phyloP scores from a whole-genome alignment of 495 filamentous ascomycete species.

The Lasiosphaeriaceae sp. region DNA sequence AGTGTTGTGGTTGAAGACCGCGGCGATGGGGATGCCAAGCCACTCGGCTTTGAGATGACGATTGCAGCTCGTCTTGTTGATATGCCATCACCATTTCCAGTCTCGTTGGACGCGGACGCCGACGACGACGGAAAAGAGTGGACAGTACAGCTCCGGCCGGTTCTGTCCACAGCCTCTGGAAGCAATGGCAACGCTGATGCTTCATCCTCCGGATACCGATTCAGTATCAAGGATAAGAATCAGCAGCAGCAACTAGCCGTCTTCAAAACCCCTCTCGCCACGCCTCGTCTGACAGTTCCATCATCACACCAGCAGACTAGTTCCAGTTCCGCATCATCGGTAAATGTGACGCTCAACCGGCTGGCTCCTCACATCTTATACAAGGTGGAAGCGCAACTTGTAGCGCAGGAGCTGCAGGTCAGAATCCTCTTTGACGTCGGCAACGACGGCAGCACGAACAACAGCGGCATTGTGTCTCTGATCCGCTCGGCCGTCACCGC shows the following conservation, averaged over 20 bases:
- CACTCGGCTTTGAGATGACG: no score
- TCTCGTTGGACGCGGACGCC: no score
- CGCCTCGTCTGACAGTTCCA: no score
- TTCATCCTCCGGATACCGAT: conserved; percentile 22
- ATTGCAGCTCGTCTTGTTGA: no score
- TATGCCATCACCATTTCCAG: no score
- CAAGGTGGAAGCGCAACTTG: conserved; percentile 49
- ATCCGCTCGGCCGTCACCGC: conserved; percentile 63
- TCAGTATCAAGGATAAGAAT: conserved; percentile 46
- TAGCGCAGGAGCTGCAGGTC: conserved; percentile 53
- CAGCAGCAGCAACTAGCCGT: conserved; percentile 55
- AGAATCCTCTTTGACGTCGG: conserved; percentile 49
- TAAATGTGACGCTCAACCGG: background rate
- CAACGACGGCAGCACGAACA: conserved; percentile 28
- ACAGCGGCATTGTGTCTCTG: conserved; percentile 23
- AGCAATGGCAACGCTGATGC: no score
- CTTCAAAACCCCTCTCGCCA: conserved; percentile 47
- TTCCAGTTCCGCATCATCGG: background rate
- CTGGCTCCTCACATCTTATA: conserved; percentile 58
- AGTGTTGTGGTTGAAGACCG: conserved; percentile 2
- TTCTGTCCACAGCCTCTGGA: no score
- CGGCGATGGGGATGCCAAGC: background rate
- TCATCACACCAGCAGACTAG: background rate
- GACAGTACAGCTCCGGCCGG: no score
- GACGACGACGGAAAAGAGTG: no score